Evolutionary conservation across 805 yeast species (phyloP).

Genomic region (Grigorovia yakushimaensis): DNA sequence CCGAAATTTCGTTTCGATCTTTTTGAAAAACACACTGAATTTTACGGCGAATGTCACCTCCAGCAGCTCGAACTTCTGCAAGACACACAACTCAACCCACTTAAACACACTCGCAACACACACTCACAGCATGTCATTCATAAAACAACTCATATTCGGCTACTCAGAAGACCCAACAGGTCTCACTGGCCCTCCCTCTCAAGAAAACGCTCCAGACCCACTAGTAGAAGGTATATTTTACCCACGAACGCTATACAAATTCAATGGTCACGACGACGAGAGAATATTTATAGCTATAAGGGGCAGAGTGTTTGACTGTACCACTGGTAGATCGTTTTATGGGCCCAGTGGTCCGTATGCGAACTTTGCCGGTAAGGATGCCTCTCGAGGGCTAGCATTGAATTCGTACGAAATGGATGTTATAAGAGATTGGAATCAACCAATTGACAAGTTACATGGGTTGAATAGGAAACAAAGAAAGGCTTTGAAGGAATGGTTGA

Average conservation of each 20-base stretch:
- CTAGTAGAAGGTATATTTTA: conserved; percentile 47
- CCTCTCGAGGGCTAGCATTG: conserved; percentile 81
- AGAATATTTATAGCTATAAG: conserved; percentile 79
- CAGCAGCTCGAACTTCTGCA: too few species aligned
- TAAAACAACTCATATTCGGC: conserved; percentile 26
- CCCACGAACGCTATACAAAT: conserved; percentile 62
- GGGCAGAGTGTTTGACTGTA: conserved; percentile 79
- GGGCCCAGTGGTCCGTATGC: conserved; percentile 96
- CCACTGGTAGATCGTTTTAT: conserved; percentile 71
- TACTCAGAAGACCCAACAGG: conserved; percentile 30
- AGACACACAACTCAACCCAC: too few species aligned
- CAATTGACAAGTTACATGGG: conserved; percentile 63
- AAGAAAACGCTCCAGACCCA: conserved; percentile 25
- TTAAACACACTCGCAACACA: background rate
- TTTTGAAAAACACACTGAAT: too few species aligned
- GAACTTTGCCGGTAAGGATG: conserved; percentile 93
- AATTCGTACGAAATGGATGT: conserved; percentile 70
- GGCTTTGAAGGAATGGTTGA: conserved; percentile 76
- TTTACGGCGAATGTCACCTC: too few species aligned
- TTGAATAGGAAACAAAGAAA: conserved; percentile 51
- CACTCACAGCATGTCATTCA: conserved; percentile 24
- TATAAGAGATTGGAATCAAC: conserved; percentile 61
- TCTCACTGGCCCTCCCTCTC: conserved; percentile 10
- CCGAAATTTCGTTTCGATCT: too few species aligned
- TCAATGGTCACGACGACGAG: conserved; percentile 71